These are phyloP conservation scores for Jatropha multifida DNA, from an alignment of 441 rosid species.

Conservation along the genomic window DNA sequence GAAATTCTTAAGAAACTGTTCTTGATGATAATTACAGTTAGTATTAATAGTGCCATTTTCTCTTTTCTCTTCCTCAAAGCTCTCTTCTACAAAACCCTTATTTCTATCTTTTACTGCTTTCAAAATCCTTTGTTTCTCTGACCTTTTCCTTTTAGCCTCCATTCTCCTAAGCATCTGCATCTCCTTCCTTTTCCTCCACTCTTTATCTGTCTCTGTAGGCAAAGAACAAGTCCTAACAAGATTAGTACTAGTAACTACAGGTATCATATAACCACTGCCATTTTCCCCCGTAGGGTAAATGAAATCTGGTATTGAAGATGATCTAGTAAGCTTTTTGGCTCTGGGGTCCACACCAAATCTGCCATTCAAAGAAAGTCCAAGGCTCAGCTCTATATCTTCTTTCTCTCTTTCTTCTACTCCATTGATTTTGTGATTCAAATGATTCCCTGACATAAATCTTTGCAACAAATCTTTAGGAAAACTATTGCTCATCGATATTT, in stretches of 20 bases:
- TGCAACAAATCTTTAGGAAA: constrained; percentile 44
- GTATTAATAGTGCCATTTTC: constrained; percentile 28
- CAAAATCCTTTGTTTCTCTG: constrained; percentile 61
- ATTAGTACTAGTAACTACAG: constrained; percentile 20
- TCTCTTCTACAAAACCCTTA: constrained; percentile 30
- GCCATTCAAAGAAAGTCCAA: constrained; percentile 78
- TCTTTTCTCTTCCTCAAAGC: constrained; percentile 31
- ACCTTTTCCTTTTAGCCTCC: constrained; percentile 84
- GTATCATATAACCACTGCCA: constrained; percentile 18
- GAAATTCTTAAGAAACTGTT: constrained; percentile 18
- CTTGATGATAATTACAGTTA: constrained; percentile 27
- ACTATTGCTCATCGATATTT: constrained; percentile 16
- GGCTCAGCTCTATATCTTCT: constrained; percentile 63
- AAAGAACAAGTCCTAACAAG: constrained; percentile 63
- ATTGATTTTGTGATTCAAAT: constrained; percentile 21
- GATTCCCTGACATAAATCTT: constrained; percentile 38
- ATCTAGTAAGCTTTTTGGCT: constrained; percentile 48
- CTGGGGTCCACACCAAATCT: constrained; percentile 81
- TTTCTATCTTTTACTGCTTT: constrained; percentile 36
- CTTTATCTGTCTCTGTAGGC: constrained; percentile 67
- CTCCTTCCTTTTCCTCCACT: constrained; percentile 79
- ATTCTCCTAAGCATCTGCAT: constrained; percentile 69
- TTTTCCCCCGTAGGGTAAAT: constrained; percentile 31
- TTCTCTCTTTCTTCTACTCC: constrained; percentile 31
- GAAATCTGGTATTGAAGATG: constrained; percentile 67